Percentiles rank a stretch among this genome's conserved stretches.
Evolutionary conservation across 2,329 filamentous ascomycete genomes (phyloP).

Genomic region (Diplodia scrobiculata): DNA sequence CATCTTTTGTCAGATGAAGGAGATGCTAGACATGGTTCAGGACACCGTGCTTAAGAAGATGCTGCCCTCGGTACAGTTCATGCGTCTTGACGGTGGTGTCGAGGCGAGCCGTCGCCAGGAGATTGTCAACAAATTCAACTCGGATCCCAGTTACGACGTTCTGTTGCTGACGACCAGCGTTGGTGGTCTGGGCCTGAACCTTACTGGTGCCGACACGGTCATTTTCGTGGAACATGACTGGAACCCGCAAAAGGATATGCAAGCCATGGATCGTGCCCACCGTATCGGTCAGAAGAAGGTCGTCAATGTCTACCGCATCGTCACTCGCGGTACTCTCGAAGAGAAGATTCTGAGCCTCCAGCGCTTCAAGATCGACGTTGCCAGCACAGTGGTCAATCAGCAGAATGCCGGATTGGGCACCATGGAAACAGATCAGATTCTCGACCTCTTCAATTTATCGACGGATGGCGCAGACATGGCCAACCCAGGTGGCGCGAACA

Average conservation of each 20-base stretch:
- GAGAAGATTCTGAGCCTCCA: constrained; percentile 98
- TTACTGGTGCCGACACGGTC: constrained; percentile 96
- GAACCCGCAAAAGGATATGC: constrained; percentile 98
- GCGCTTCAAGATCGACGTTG: constrained; percentile 99
- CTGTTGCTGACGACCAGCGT: constrained; percentile 92
- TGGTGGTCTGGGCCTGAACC: constrained; percentile 87
- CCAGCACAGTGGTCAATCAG: constrained; percentile 96
- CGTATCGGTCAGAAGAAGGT: constrained; percentile 99
- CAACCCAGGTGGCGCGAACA: constrained; percentile 64
- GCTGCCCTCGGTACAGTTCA: constrained; percentile 87
- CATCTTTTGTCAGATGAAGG: constrained; percentile 99
- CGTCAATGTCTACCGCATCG: constrained; percentile 95
- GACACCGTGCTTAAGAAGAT: constrained; percentile 86
- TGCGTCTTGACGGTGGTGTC: constrained; percentile 90
- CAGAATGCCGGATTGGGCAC: constrained; percentile 92
- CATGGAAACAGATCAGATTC: constrained; percentile 98
- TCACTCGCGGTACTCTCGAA: constrained; percentile 92
- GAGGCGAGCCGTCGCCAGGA: constrained; percentile 93
- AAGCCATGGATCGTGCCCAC: constrained; percentile 98
- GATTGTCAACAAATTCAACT: constrained; percentile 99
- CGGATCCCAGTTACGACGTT: constrained; percentile 93
- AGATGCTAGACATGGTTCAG: constrained; percentile 99
- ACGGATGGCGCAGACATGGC: constrained; percentile 59
- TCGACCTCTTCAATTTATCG: constrained; percentile 86
- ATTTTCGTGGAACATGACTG: constrained; percentile 99